These are phyloP conservation scores for Naganishia kalamii DNA, from an alignment of 768 basidiomycete genomes.

Conservation along the genomic window DNA sequence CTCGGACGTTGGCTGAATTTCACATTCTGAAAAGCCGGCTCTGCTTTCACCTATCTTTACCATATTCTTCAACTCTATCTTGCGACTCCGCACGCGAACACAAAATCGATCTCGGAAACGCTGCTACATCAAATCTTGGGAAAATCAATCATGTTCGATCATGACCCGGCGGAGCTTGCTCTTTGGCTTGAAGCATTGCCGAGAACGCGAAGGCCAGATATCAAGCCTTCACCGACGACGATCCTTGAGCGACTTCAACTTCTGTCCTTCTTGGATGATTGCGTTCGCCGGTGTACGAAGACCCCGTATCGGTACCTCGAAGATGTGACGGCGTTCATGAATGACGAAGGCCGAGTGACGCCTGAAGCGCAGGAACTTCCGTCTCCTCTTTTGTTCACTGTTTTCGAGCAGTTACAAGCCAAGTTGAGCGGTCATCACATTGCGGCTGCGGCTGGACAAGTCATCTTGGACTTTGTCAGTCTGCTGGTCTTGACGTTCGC, in stretches of 20 bases:
- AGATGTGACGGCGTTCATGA: conserved; percentile 42
- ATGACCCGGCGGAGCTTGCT: conserved; percentile 62
- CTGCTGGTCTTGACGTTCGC: conserved; percentile 54
- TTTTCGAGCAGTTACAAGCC: conserved; percentile 69
- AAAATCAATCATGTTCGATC: conserved; percentile 70
- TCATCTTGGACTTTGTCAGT: conserved; percentile 61
- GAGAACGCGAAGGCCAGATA: conserved; percentile 50
- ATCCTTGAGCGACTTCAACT: conserved; percentile 58
- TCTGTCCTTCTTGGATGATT: conserved; percentile 71
- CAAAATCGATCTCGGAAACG: conserved; percentile 52
- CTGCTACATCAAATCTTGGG: conserved; percentile 65
- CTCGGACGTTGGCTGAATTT: conserved; percentile 14
- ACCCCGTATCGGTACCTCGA: conserved; percentile 83
- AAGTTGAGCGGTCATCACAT: conserved; percentile 59
- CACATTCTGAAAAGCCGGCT: conserved; percentile 45
- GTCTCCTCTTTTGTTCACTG: conserved; percentile 71
- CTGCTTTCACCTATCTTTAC: conserved; percentile 60
- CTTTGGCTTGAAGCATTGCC: conserved; percentile 71
- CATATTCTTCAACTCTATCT: conserved; percentile 65
- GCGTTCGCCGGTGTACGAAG: conserved; percentile 70
- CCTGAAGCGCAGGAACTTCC: conserved; percentile 45
- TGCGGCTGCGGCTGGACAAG: conserved; percentile 58
- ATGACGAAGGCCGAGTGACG: conserved; percentile 12
- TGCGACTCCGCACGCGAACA: conserved; percentile 52
- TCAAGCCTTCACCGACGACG: conserved; percentile 52